Evolutionary conservation across 2,329 filamentous ascomycete genomes (phyloP), one percentile per base, ranked within the genome.

Genomic region (Trichoderma sp.): DNA sequence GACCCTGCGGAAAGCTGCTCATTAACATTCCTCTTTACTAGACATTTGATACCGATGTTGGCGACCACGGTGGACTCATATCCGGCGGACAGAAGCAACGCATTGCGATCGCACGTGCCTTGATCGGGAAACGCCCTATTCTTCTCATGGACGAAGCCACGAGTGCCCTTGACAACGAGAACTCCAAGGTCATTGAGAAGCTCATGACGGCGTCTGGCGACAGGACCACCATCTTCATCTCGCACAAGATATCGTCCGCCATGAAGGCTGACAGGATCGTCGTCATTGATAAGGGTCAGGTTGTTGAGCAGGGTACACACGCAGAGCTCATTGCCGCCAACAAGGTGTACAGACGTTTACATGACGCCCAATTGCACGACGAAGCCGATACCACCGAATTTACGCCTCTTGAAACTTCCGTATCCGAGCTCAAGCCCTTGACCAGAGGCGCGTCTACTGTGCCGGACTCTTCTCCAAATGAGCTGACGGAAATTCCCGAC

Each of bases 101-200:
- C 90, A 83, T 91, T 41, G 88, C 89, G 9, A 92, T 93, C 67
- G 90, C 90, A 0, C 81, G 90, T 7, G 88, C 88, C 12, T 87
- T 92, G 30, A 81, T 92, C 61, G 85, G 88, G 52, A 79, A 86
- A 58, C 90, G 90, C 0, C 78, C 80, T 0, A 85, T 93, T 2
- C 77, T 93, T 3, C 83, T 93, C 6, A 79, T 93, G 0, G 90
- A 93, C 70, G 90, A 93, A 75, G 90, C 90, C 1, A 93, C 90
- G 0, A 79, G 77, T 21, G 79, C 80, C 0, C 79, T 92, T 0
- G 89, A 91, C 68, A 87, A 86, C 0, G 83, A 88, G 70, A 87
- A 83, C 0, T 89, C 91, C 72, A 84, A 83, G 1, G 86, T 91
- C 10, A 88, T 91, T 72, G 79, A 78, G 3, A 88, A 88, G 0